These are phyloP conservation scores for Termitomyces sp. DNA, from an alignment of 768 basidiomycete species.

Conservation along the genomic window DNA sequence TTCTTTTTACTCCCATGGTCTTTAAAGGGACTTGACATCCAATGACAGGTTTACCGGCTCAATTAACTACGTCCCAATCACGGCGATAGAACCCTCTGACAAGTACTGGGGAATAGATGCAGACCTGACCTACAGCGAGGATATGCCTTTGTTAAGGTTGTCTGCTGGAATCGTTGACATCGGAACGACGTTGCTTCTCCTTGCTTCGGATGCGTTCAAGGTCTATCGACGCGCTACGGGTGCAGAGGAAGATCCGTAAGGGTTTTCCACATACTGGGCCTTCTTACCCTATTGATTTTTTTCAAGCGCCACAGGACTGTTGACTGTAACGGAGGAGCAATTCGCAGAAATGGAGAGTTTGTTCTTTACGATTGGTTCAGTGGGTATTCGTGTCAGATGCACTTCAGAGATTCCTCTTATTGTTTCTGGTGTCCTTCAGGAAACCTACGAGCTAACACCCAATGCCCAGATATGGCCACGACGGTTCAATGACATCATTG, in stretches of 20 bases:
- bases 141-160: slow-evolving; percentile 40
- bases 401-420: neutral
- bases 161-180: slow-evolving; percentile 30
- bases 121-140: slow-evolving; percentile 40
- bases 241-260: slow-evolving; percentile 48
- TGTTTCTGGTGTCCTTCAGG: slow-evolving; percentile 24
- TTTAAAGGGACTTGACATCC: neutral
- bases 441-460: slow-evolving; percentile 52
- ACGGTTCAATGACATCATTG: slow-evolving; percentile 52
- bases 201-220: slow-evolving; percentile 60
- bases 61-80: slow-evolving; percentile 36
- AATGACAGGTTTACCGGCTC: slow-evolving; percentile 24
- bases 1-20: neutral
- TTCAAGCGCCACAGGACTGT: slow-evolving; percentile 50
- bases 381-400: slow-evolving; percentile 16
- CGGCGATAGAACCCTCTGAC: slow-evolving; percentile 38
- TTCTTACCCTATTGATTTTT: neutral
- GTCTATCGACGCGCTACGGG: slow-evolving; percentile 54
- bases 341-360: slow-evolving; percentile 48
- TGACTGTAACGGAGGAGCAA: slow-evolving; percentile 50
- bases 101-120: slow-evolving; percentile 57
- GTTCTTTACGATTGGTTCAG: slow-evolving; percentile 50
- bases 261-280: neutral
- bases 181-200: slow-evolving; percentile 30
- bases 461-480: slow-evolving; percentile 76